phyloP scores from a whole-genome alignment of 1,139 yeast genomes.

The Candida sp. region DNA sequence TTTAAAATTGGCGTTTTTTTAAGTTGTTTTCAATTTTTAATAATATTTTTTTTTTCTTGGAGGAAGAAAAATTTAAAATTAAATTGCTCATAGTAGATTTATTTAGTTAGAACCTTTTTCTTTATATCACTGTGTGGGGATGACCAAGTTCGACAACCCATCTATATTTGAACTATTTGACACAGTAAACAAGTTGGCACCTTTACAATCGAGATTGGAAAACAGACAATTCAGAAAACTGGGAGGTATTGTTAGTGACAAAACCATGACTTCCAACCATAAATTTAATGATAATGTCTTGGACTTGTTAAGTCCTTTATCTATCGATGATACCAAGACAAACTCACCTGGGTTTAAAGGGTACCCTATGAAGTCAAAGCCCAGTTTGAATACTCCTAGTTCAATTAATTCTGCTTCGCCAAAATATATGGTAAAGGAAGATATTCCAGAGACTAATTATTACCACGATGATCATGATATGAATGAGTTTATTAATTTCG shows the following conservation, averaged over 20 bases:
- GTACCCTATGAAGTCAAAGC: slow-evolving; percentile 3
- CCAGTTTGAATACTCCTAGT: slow-evolving; percentile 19
- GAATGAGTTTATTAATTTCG: slow-evolving; percentile 3
- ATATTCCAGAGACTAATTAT: not conserved
- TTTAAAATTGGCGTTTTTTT: too few relatives aligned
- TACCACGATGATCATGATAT: slow-evolving; percentile 2
- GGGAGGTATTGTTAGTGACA: not conserved
- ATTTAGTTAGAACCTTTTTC: not conserved
- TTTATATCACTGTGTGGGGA: not conserved
- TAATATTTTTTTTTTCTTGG: not conserved
- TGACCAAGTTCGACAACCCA: slow-evolving; percentile 16
- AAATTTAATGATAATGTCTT: slow-evolving; percentile 14
- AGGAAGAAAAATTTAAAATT: not conserved
- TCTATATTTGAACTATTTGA: slow-evolving; percentile 41
- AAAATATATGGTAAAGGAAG: slow-evolving; percentile 1
- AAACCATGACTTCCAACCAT: not conserved
- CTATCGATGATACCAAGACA: slow-evolving; percentile 30
- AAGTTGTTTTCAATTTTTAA: too few relatives aligned
- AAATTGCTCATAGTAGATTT: not conserved
- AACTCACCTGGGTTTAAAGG: slow-evolving; percentile 11
- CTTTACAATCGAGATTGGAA: slow-evolving; percentile 40
- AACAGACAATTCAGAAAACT: slow-evolving; percentile 38
- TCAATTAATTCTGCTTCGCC: slow-evolving; percentile 28
- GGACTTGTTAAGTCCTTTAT: slow-evolving; percentile 41
- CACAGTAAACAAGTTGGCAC: slow-evolving; percentile 40